Evolutionary conservation across 1,284 basidiomycete species (phyloP), one percentile per base, ranked within the genome.

Genomic region (Ceratobasidium sp.): DNA sequence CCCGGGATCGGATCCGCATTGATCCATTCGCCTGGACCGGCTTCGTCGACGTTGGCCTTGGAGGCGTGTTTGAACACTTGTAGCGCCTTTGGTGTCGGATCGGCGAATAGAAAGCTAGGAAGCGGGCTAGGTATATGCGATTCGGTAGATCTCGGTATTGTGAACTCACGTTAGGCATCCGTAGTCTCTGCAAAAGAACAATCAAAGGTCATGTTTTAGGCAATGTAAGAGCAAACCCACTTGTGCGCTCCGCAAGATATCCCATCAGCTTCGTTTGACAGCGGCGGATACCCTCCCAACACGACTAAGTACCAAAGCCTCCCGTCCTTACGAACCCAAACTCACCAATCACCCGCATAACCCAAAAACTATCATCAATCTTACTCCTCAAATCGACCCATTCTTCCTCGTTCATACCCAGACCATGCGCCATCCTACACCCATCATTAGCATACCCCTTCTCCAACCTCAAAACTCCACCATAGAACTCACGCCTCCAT

Each of bases 171-270:
- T 95, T 81, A 96, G 84, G 84, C 94, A 95, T 18, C 95, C 95
- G 81, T 96, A 96, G 83, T 96, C 95, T 83, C 92, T 94, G 83
- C 26, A 77, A 58, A 26, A 78, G 58, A 53, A 72, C 76, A 53
- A 70, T 49, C 82, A 4, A 33, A 26, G 33, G 55, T 55, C 44
- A 26, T 26, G 78, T 79, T 26, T 68, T 56, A 64, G 44, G 6
- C 9, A 26, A 51, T 42, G 10, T 39, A 55, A 46, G 28, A 39
- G 28, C 66, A 56, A 7, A 80, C 86, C 82, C 83, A 94, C 91
- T 92, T 94, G 85, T 96, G 94, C 72, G 93, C 93, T 33, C 95
- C 95, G 82, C 95, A 96, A 20, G 93, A 95, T 82, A 93, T 90
- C 4, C 95, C 94, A 60, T 95, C 92, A 75, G 92, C 88, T 73